Evolutionary conservation across 495 filamentous ascomycete species (phyloP).

Genomic region (Usnea hakonensis): DNA sequence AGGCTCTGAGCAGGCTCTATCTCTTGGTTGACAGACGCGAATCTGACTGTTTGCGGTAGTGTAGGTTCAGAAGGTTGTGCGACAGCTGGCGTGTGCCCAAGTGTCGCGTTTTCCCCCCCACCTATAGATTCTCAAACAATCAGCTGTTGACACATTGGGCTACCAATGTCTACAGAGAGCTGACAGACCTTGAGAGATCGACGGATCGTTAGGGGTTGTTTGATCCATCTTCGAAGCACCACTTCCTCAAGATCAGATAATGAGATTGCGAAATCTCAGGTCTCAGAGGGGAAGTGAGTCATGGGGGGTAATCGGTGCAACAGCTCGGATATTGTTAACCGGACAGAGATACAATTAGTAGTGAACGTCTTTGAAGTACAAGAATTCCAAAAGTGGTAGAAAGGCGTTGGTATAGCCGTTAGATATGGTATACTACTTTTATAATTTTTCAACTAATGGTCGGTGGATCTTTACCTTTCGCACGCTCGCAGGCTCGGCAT

Average conservation of each 20-base stretch:
- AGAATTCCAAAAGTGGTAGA: neutral
- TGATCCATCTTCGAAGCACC: slow-evolving; percentile 1
- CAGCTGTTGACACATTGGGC: slow-evolving; percentile 8
- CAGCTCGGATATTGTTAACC: neutral
- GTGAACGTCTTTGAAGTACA: neutral
- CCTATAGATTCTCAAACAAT: slow-evolving; percentile 14
- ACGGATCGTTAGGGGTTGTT: neutral
- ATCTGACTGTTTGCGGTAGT: slow-evolving; percentile 57
- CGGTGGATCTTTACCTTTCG: no score
- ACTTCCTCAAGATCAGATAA: neutral
- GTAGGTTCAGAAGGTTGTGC: slow-evolving; percentile 11
- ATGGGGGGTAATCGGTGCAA: slow-evolving; percentile 7
- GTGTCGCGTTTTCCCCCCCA: slow-evolving; percentile 22
- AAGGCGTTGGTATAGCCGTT: neutral
- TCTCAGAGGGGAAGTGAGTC: neutral
- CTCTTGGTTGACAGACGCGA: slow-evolving; percentile 71
- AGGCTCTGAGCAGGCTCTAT: slow-evolving; percentile 52
- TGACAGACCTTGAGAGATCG: slow-evolving; percentile 5
- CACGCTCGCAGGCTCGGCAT: no score
- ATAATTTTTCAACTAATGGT: neutral
- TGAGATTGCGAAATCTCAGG: neutral
- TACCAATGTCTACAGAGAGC: neutral
- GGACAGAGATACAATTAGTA: neutral
- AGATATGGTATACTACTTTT: neutral
- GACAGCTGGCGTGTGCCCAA: slow-evolving; percentile 8